Conservation (phyloP, 805 yeast genomes). For the Ogataea methylovora region DNA sequence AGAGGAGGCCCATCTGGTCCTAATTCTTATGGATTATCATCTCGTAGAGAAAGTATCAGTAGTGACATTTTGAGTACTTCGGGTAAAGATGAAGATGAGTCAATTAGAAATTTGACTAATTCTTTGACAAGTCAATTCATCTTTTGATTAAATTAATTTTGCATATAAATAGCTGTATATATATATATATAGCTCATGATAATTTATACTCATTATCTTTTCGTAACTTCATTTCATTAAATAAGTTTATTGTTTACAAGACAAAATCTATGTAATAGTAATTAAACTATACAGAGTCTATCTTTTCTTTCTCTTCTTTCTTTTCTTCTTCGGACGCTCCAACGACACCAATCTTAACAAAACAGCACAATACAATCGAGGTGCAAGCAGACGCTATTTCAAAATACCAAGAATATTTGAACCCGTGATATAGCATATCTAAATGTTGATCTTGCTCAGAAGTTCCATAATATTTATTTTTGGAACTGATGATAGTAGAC, state of each 20-base stretch:
- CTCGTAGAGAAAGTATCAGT: conserved; percentile 22
- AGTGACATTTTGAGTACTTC: too few species aligned
- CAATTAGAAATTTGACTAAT: conserved; percentile 29
- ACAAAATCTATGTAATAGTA: too few species aligned
- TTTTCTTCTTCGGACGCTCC: too few species aligned
- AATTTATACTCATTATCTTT: too few species aligned
- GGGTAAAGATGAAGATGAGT: conserved; percentile 24
- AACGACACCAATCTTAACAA: conserved; percentile 29
- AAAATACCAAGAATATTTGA: conserved; percentile 30
- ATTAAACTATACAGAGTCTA: too few species aligned
- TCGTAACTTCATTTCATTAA: too few species aligned
- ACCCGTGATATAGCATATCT: conserved; percentile 22
- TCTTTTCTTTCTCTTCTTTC: too few species aligned
- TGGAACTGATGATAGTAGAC: conserved; percentile 30
- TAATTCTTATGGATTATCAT: too few species aligned
- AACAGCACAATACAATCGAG: conserved; percentile 23
- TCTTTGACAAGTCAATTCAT: conserved; percentile 30
- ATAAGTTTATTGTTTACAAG: too few species aligned
- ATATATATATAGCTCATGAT: too few species aligned
- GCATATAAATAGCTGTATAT: too few species aligned
- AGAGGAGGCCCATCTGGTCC: too few species aligned
- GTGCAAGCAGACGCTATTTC: conserved; percentile 28
- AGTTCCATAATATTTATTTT: conserved; percentile 24
- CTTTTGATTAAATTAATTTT: conserved; percentile 8
- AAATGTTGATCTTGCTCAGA: conserved; percentile 14